Conservation (phyloP, 768 basidiomycete genomes). For the Rickenella mellea region DNA sequence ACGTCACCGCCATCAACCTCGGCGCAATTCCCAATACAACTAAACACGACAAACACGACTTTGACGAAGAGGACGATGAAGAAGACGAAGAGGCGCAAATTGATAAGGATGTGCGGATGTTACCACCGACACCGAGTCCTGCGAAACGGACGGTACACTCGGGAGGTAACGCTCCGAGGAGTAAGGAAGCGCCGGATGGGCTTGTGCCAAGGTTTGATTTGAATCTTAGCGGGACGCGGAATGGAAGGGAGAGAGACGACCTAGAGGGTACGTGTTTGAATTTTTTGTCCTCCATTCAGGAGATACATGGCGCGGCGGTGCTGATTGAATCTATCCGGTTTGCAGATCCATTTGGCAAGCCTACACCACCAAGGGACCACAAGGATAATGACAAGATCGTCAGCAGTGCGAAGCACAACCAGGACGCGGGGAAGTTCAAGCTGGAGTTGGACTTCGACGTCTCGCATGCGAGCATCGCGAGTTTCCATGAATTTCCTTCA, state of each 20-base stretch:
- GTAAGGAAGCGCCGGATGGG: constrained; percentile 18
- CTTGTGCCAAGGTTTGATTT: constrained; percentile 20
- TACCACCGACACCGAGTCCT: constrained; percentile 43
- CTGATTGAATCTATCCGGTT: background rate
- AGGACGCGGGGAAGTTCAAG: too few species aligned
- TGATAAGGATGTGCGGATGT: constrained; percentile 31
- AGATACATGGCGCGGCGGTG: background rate
- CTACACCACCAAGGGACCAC: too few species aligned
- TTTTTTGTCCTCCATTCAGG: background rate
- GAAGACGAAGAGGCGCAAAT: too few species aligned
- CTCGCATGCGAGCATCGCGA: background rate
- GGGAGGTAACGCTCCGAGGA: background rate
- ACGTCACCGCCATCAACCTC: constrained; percentile 4
- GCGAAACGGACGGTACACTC: constrained; percentile 11
- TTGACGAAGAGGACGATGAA: too few species aligned
- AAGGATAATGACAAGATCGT: too few species aligned
- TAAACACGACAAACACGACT: too few species aligned
- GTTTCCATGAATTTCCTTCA: too few species aligned
- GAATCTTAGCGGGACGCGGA: constrained; percentile 12
- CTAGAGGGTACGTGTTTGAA: too few species aligned
- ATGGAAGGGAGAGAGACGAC: too few species aligned
- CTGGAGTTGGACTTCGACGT: background rate
- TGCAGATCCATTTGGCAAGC: background rate
- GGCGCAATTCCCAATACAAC: too few species aligned
- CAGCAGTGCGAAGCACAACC: background rate